Evolutionary conservation across 768 basidiomycete genomes (phyloP), one percentile per base, ranked within the genome.

Genomic region (Podaxis mareebaensis): DNA sequence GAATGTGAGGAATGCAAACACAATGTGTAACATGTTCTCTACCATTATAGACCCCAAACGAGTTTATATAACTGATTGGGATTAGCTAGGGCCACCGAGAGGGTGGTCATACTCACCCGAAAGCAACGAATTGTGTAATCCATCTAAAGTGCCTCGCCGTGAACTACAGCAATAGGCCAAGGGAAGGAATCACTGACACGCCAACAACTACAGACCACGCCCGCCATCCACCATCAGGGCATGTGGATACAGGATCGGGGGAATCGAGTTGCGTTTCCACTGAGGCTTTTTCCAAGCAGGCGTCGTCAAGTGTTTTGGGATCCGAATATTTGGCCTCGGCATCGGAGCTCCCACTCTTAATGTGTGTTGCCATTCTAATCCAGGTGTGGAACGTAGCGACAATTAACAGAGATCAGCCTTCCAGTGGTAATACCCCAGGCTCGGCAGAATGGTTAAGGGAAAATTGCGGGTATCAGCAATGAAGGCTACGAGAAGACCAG

Each of bases 201-300:
- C 82, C 82, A n/a, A 73, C 20, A 24, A 82, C 74, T 10, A 77
- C 76, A 26, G 75, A 66, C 82, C 81, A 82, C 4, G 76, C 80
- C 39, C 72, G 69, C 63, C 71, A 71, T 7, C 80, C 80, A 33
- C 80, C 79, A 28, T 81, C 79, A 20, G 79, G 76, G 66, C 69
- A 73, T 28, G 46, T 28, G 28, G 52, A 28, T 17, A 26, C 52
- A 26, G 52, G 3, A 10, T 33, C 26, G 3, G 26, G 51, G 22
- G 39, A 20, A 15, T 11, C 5, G 44, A 17, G 38, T 4, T 15
- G 15, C 4, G 49, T 30, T 22, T 15, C 13, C 15, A 17, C 39
- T 7, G 39, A 11, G 24, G 20, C 39, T 10, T 42, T 42, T 17
- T 61, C 60, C 17, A 26, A 8, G 39, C 13, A 42, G n/a, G 13